phyloP scores from a whole-genome alignment of 2,329 filamentous ascomycete species.

The Shiraia bambusicola region DNA sequence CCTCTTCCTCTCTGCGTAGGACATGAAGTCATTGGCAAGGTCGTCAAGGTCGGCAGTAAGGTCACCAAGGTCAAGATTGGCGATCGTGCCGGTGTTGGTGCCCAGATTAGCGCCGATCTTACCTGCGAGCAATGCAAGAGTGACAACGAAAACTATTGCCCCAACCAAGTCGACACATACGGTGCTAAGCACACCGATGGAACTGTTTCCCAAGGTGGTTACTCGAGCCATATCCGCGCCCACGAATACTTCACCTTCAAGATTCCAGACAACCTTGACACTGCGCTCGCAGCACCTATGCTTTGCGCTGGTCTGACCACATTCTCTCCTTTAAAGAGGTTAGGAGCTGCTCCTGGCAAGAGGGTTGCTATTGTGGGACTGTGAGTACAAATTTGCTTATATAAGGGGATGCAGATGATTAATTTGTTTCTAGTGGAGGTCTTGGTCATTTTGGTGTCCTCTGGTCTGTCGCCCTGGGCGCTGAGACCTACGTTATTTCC shows the following conservation, averaged over 20 bases:
- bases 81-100: slow-evolving; percentile 53
- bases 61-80: slow-evolving; percentile 52
- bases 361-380: slow-evolving; percentile 75
- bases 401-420: slow-evolving; percentile 3
- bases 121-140: slow-evolving; percentile 55
- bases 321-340: slow-evolving; percentile 74
- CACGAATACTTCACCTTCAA: slow-evolving; percentile 76
- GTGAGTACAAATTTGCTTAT: slow-evolving; percentile 27
- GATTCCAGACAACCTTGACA: slow-evolving; percentile 71
- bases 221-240: slow-evolving; percentile 66
- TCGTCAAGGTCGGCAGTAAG: slow-evolving; percentile 52
- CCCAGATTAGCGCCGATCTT: slow-evolving; percentile 53
- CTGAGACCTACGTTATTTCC: slow-evolving; percentile 63
- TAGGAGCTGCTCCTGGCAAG: slow-evolving; percentile 74
- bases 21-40: slow-evolving; percentile 59
- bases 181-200: slow-evolving; percentile 56
- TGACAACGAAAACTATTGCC: slow-evolving; percentile 57
- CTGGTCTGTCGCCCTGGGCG: slow-evolving; percentile 56
- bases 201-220: slow-evolving; percentile 67
- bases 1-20: slow-evolving; percentile 66
- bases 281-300: slow-evolving; percentile 70
- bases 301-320: slow-evolving; percentile 82
- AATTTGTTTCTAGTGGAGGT: slow-evolving; percentile 42
- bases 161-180: slow-evolving; percentile 53
- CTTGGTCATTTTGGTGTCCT: slow-evolving; percentile 55